Percentiles rank a stretch among this genome's conserved stretches.
These are phyloP conservation scores for Coniochaeta ligniaria DNA, from an alignment of 2,329 filamentous ascomycete species.

Conservation along the genomic window DNA sequence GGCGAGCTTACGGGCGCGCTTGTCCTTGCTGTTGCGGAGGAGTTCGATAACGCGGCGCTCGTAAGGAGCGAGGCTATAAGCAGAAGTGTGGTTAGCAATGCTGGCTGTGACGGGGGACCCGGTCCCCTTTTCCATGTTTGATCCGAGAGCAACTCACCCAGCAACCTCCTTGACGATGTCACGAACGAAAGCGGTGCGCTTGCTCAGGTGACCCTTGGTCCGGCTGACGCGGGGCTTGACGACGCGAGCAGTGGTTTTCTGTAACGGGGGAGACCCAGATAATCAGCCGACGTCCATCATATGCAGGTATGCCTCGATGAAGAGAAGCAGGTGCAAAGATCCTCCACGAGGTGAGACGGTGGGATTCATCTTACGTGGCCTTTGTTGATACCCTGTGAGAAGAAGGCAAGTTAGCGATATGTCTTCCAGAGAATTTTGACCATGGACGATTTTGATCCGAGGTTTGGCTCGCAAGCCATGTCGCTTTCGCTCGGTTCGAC, in stretches of 20 bases:
- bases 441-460: neutral
- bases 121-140: neutral
- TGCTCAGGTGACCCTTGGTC: slow-evolving; percentile 93
- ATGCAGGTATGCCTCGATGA: slow-evolving; percentile 32
- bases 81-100: slow-evolving; percentile 7
- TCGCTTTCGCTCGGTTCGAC: neutral
- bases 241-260: slow-evolving; percentile 79
- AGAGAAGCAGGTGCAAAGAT: slow-evolving; percentile 48
- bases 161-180: slow-evolving; percentile 98
- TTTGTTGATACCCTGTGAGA: slow-evolving; percentile 42
- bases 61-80: slow-evolving; percentile 72
- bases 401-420: neutral
- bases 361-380: slow-evolving; percentile 49
- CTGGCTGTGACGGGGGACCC: neutral
- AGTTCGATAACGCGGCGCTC: slow-evolving; percentile 99
- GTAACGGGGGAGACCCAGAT: slow-evolving; percentile 27
- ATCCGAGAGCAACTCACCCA: slow-evolving; percentile 54
- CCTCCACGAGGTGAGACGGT: slow-evolving; percentile 68
- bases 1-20: slow-evolving; percentile 96
- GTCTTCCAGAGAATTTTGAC: neutral
- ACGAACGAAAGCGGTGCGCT: slow-evolving; percentile 93
- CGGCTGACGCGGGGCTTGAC: slow-evolving; percentile 71
- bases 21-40: slow-evolving; percentile 98
- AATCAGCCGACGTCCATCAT: slow-evolving; percentile 45
- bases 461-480: neutral